Conservation (phyloP, 192 early-diverging fungal species). For the Coemansia sp. region DNA sequence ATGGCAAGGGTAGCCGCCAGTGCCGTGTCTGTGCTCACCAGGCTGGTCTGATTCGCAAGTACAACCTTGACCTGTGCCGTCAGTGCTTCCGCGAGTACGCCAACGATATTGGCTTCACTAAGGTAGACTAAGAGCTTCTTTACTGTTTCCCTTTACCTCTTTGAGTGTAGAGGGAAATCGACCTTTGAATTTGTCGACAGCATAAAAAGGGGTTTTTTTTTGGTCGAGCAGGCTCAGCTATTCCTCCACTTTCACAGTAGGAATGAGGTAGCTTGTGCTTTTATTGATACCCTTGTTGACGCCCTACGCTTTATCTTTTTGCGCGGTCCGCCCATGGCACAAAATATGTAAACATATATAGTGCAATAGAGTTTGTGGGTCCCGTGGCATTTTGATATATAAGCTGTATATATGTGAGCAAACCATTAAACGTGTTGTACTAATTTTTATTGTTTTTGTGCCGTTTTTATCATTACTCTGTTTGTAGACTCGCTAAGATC, state of each 20-base stretch:
- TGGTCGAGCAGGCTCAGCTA: conserved; percentile 22
- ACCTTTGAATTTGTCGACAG: neutral
- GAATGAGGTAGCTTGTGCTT: conserved; percentile 18
- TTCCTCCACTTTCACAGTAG: conserved; percentile 26
- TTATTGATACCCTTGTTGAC: neutral
- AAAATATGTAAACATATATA: no score
- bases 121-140: conserved; percentile 59
- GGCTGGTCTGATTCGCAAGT: conserved; percentile 99
- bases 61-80: conserved; percentile 97
- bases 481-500: conserved; percentile 19
- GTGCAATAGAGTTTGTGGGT: no score
- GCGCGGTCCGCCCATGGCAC: no score
- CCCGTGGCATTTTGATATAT: no score
- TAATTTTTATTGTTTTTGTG: neutral
- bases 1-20: conserved; percentile 98
- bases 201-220: neutral
- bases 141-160: neutral
- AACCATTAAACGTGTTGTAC: neutral
- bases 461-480: neutral
- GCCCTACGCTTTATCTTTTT: no score
- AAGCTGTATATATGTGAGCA: neutral
- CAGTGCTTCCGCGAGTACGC: conserved; percentile 99
- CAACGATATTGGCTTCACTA: conserved; percentile 97
- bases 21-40: conserved; percentile 99
- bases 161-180: neutral